A percentile compares a stretch with the other conserved stretches of the same genome.
phyloP scores from a whole-genome alignment of 2,329 filamentous ascomycete genomes.

The Colletotrichum horii region DNA sequence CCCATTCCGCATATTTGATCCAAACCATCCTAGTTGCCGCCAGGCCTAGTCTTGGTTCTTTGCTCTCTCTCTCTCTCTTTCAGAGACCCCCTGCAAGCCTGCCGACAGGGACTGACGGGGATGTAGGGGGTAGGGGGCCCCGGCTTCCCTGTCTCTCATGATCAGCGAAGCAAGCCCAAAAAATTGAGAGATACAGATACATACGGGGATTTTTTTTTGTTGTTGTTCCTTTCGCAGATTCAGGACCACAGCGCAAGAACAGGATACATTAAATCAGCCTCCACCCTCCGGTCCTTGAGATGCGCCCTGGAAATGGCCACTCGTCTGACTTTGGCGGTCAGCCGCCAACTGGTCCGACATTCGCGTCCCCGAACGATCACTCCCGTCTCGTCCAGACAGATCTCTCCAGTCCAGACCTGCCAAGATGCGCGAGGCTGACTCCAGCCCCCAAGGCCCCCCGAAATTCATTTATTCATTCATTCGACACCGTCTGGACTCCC shows the following conservation, averaged over 20 bases:
- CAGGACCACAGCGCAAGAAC: slow-evolving; percentile 10
- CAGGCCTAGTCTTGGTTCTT: slow-evolving; percentile 19
- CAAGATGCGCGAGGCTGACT: slow-evolving; percentile 13
- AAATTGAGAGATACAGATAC: background rate
- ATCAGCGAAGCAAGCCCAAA: background rate
- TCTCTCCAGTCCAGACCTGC: slow-evolving; percentile 3
- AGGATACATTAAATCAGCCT: slow-evolving; percentile 3
- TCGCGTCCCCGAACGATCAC: background rate
- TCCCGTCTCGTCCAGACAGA: background rate
- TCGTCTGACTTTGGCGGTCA: background rate
- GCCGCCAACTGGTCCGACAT: background rate
- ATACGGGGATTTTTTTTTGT: background rate
- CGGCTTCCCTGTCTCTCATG: slow-evolving; percentile 6
- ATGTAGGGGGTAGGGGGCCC: slow-evolving; percentile 14
- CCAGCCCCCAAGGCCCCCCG: background rate
- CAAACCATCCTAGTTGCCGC: slow-evolving; percentile 21
- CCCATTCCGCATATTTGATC: slow-evolving; percentile 21
- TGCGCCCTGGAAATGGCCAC: background rate
- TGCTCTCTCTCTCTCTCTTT: background rate
- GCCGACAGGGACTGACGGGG: slow-evolving; percentile 6
- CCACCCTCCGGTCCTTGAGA: slow-evolving; percentile 2
- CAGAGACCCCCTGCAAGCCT: background rate
- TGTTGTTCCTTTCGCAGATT: slow-evolving; percentile 6
- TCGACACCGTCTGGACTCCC: background rate
- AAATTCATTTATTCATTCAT: background rate